phyloP scores from a whole-genome alignment of 1,284 basidiomycete species.

The Ceratobasidium sp. region DNA sequence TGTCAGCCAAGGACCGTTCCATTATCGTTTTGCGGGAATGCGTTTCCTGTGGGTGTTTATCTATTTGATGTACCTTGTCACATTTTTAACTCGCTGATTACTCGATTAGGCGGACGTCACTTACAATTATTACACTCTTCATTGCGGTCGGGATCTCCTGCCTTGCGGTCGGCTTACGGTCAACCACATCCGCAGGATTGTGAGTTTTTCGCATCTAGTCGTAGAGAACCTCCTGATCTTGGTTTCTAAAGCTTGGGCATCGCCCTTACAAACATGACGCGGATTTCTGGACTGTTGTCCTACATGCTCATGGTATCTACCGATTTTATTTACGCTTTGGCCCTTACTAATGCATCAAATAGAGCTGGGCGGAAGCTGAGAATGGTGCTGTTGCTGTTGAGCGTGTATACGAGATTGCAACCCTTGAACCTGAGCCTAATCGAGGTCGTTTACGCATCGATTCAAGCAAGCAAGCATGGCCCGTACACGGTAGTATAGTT shows the following conservation, averaged over 20 bases:
- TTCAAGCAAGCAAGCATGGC: conserved; percentile 52
- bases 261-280: conserved; percentile 55
- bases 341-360: conserved; percentile 47
- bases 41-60: conserved; percentile 52
- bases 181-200: conserved; percentile 51
- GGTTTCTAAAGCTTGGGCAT: conserved; percentile 53
- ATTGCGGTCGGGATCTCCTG: conserved; percentile 52
- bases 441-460: conserved; percentile 45
- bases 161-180: conserved; percentile 53
- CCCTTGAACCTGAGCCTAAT: conserved; percentile 52
- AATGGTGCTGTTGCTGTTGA: conserved; percentile 58
- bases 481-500: conserved; percentile 54
- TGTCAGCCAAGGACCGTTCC: conserved; percentile 53
- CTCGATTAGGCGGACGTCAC: conserved; percentile 52
- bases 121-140: conserved; percentile 52
- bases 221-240: background rate
- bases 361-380: conserved; percentile 57
- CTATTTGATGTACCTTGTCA: background rate
- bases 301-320: conserved; percentile 35
- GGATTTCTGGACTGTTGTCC: conserved; percentile 49
- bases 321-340: background rate
- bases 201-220: background rate
- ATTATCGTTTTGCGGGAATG: conserved; percentile 54
- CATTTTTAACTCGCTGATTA: background rate
- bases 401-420: conserved; percentile 55